Evolutionary conservation across 1,139 yeast species (phyloP), one percentile per base, ranked within the genome.

Genomic region (Taphrina confusa): DNA sequence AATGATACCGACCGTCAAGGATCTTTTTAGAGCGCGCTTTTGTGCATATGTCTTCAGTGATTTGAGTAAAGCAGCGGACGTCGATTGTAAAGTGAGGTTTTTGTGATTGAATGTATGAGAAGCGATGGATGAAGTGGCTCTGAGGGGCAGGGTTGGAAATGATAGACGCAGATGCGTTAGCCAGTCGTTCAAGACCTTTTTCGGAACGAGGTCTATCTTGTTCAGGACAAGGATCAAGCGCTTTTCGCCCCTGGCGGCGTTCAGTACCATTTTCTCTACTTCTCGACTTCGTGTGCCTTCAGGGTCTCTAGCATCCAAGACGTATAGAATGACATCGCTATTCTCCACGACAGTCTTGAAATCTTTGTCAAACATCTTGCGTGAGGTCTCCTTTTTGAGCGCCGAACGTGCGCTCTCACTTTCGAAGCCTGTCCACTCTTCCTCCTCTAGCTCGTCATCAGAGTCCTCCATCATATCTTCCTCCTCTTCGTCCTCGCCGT

Each of bases 241-340:
- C 74, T 92, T 92, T 62, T 87, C 87, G 64, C 83, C 85, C 2
- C 49, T 47, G 18, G 78, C 75, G 67, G 83, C 81, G 69, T 87
- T 86, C 64, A 91, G 76, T 39, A 92, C 91, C 1, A 95, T 88
- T 71, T 88, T 86, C 76, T 92, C 99, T 39, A 92, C 94, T 71
- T 83, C 88, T 71, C 84, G 82, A 11, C 97, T 90, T 71, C 99
- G 82, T 3, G 98, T 92, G 33, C 91, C 84, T 72, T 88, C 96
- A 57, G 99, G 98, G 74, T 92, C 97, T 73, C 99, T 84, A 2
- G 99, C 96, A 75, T 92, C 99, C 70, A 92, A 77, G 22, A 92
- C 97, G 68, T 94, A 92, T 61, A 92, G 78, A 28, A 92, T 79
- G 62, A 92, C 97, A 73, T 91, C 97, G 1, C 96, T 78, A 28